Conservation (phyloP, 2,329 filamentous ascomycete species). For the Penicillium sp. region DNA sequence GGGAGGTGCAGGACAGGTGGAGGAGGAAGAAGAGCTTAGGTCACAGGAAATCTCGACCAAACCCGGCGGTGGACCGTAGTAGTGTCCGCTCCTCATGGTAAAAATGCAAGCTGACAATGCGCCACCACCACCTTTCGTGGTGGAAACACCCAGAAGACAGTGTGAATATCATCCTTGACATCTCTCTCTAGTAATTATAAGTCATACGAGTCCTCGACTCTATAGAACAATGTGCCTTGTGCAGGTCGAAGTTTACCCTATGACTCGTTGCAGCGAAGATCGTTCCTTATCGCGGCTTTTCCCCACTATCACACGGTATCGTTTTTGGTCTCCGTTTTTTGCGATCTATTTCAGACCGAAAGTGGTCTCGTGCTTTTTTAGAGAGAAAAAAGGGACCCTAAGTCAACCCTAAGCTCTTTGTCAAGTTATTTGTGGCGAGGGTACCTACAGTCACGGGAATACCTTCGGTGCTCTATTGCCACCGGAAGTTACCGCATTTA, state of each 20-base stretch:
- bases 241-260: not conserved
- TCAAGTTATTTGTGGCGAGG: not conserved
- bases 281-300: slow-evolving; percentile 11
- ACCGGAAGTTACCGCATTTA: not conserved
- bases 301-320: slow-evolving; percentile 1
- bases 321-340: not conserved
- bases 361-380: not conserved
- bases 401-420: not conserved
- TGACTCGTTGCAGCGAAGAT: slow-evolving; percentile 13
- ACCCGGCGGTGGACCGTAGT: slow-evolving; percentile 12
- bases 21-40: not conserved
- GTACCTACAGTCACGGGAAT: not conserved
- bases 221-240: not conserved
- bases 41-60: slow-evolving; percentile 11
- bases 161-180: not conserved
- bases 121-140: slow-evolving; percentile 9
- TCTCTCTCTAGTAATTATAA: too few species aligned
- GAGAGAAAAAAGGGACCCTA: too few species aligned
- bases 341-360: not conserved
- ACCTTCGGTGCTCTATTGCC: not conserved
- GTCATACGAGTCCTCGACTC: not conserved
- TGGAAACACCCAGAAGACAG: not conserved
- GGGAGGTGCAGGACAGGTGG: not conserved
- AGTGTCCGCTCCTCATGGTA: not conserved
- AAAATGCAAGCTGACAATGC: slow-evolving; percentile 14